These are phyloP conservation scores for Prunus padus DNA, from an alignment of 306 rosid species.

Conservation along the genomic window DNA sequence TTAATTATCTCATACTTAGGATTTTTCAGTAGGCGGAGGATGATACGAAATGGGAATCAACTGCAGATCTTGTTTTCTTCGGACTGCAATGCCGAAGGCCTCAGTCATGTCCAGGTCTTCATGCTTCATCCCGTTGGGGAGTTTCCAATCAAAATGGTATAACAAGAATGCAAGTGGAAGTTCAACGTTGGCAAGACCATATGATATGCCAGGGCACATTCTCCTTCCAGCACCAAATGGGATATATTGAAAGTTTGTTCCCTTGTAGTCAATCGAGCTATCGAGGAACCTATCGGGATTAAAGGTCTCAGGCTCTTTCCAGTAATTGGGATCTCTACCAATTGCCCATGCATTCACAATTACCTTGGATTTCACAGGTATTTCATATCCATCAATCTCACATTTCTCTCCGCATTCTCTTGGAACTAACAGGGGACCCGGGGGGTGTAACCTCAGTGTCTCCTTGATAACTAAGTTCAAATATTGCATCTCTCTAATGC, in stretches of 20 bases:
- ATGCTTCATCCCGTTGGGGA: not conserved
- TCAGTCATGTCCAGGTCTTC: not conserved
- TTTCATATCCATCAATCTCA: not conserved
- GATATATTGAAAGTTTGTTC: too few relatives aligned
- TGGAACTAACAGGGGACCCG: constrained; percentile 34
- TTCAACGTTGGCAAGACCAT: not conserved
- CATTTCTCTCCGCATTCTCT: constrained; percentile 33
- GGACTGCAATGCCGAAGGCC: not conserved
- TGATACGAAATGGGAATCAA: not conserved
- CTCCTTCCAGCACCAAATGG: too few relatives aligned
- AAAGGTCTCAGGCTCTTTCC: not conserved
- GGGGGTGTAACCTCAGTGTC: constrained; percentile 33
- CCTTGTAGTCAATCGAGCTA: not conserved
- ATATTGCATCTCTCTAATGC: constrained; percentile 22
- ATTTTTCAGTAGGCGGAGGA: not conserved
- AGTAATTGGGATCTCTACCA: constrained; percentile 19
- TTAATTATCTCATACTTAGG: too few relatives aligned
- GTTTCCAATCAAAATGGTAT: constrained; percentile 9
- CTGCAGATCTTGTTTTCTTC: constrained; percentile 1
- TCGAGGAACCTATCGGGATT: not conserved
- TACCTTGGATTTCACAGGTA: not conserved
- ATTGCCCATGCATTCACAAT: not conserved
- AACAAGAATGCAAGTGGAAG: not conserved
- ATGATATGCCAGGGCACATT: not conserved
- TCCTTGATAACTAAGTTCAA: constrained; percentile 33